A percentile compares a stretch with the other conserved stretches of the same genome.
Evolutionary conservation across 2,329 filamentous ascomycete species (phyloP).

Genomic region (Ophiostoma tasmaniense): DNA sequence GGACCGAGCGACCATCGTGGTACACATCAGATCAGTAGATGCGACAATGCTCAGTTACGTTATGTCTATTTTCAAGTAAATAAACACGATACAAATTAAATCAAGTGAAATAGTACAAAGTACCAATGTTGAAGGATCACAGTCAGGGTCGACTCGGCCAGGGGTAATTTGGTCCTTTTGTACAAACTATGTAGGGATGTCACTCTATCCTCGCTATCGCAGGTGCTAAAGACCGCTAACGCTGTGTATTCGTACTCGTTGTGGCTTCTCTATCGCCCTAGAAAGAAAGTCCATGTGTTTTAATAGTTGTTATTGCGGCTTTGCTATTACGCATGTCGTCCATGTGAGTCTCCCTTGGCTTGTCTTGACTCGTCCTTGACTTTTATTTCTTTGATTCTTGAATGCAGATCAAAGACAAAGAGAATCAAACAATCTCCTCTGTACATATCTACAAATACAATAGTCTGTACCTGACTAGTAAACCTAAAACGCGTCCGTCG

Average conservation of each 20-base stretch:
- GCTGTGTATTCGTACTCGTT: neutral
- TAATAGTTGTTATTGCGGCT: neutral
- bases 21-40: neutral
- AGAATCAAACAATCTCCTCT: no score
- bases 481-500: conserved; percentile 5
- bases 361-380: no score
- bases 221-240: no score
- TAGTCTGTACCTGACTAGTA: neutral
- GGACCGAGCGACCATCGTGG: neutral
- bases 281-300: neutral
- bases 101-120: no score
- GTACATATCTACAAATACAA: no score
- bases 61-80: no score
- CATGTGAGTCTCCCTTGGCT: neutral
- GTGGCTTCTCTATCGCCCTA: neutral
- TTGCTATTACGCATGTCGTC: neutral
- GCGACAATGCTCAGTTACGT: no score
- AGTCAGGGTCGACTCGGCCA: neutral
- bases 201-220: no score
- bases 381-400: no score
- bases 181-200: neutral
- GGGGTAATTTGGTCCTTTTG: conserved; percentile 3
- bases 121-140: neutral
- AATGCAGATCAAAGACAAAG: no score
- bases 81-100: no score